phyloP scores from a whole-genome alignment of 2,329 filamentous ascomycete species.

The Phialocephala subalpina region DNA sequence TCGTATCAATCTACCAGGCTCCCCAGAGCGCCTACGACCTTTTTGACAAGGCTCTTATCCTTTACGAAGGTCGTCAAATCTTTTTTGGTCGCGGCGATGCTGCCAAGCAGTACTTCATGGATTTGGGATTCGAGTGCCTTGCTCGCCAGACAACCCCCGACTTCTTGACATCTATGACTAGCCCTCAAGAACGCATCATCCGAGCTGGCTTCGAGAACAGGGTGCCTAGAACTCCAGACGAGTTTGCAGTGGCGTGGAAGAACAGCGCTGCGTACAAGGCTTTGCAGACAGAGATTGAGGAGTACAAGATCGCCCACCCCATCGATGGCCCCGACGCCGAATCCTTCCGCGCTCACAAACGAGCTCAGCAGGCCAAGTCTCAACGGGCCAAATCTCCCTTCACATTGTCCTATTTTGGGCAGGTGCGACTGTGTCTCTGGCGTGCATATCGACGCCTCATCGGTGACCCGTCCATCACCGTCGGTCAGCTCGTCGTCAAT shows the following conservation, averaged over 20 bases:
- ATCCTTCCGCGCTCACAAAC: too few relatives aligned
- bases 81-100: not conserved
- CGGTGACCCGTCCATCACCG: constrained; percentile 76
- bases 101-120: not conserved
- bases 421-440: constrained; percentile 81
- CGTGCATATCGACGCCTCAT: constrained; percentile 79
- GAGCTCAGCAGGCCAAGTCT: too few relatives aligned
- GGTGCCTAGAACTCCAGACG: constrained; percentile 58
- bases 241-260: constrained; percentile 59
- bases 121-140: not conserved
- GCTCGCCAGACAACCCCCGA: not conserved
- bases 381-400: constrained; percentile 68
- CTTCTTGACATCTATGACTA: not conserved
- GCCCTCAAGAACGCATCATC: not conserved
- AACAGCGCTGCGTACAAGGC: constrained; percentile 50
- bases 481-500: constrained; percentile 49
- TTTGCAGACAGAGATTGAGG: constrained; percentile 54
- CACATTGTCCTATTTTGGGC: constrained; percentile 78
- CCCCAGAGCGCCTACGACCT: constrained; percentile 67
- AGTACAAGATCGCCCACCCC: constrained; percentile 59
- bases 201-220: constrained; percentile 59
- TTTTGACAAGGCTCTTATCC: not conserved
- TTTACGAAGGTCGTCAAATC: not conserved
- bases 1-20: constrained; percentile 78
- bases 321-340: too few relatives aligned